Evolutionary conservation across 2,329 filamentous ascomycete genomes (phyloP).

Genomic region (Coniochaeta hoffmannii): DNA sequence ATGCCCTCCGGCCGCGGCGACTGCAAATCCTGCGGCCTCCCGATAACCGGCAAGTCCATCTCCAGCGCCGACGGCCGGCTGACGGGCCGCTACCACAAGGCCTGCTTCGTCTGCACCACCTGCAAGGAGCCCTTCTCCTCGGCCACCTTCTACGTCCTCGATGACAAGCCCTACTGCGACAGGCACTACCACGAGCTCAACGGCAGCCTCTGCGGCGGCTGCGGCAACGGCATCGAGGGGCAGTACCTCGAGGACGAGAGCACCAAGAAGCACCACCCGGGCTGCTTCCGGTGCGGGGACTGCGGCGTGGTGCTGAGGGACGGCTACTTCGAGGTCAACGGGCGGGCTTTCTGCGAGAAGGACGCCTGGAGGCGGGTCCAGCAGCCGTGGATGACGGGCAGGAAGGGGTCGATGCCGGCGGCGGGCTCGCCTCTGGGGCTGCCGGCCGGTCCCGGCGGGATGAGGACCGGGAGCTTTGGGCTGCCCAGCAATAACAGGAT

Average conservation of each 20-base stretch:
- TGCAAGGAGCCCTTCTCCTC: conserved; percentile 78
- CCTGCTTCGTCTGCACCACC: conserved; percentile 85
- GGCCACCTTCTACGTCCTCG: conserved; percentile 84
- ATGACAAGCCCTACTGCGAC: conserved; percentile 84
- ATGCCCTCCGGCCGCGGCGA: conserved; percentile 47
- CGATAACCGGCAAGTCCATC: conserved; percentile 84
- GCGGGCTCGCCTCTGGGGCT: conserved; percentile 12
- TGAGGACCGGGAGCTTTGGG: conserved; percentile 21
- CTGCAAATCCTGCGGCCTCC: conserved; percentile 73
- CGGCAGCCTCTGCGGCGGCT: conserved; percentile 73
- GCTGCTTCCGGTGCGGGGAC: conserved; percentile 77
- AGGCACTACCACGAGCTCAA: conserved; percentile 91
- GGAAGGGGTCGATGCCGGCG: conserved; percentile 2
- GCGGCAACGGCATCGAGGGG: conserved; percentile 82
- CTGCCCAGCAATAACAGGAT: conserved; percentile 20
- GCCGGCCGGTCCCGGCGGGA: conserved; percentile 13
- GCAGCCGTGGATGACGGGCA: conserved; percentile 10
- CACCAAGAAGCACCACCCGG: conserved; percentile 73
- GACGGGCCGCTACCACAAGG: conserved; percentile 89
- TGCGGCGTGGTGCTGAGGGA: conserved; percentile 68
- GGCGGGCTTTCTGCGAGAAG: conserved; percentile 75
- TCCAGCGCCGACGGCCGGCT: conserved; percentile 88
- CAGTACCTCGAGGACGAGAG: conserved; percentile 82
- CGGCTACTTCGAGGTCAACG: conserved; percentile 86
- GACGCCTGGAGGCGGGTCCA: conserved; percentile 62